phyloP scores from a whole-genome alignment of 1,139 yeast genomes.

The Kodamaea anthophila region DNA sequence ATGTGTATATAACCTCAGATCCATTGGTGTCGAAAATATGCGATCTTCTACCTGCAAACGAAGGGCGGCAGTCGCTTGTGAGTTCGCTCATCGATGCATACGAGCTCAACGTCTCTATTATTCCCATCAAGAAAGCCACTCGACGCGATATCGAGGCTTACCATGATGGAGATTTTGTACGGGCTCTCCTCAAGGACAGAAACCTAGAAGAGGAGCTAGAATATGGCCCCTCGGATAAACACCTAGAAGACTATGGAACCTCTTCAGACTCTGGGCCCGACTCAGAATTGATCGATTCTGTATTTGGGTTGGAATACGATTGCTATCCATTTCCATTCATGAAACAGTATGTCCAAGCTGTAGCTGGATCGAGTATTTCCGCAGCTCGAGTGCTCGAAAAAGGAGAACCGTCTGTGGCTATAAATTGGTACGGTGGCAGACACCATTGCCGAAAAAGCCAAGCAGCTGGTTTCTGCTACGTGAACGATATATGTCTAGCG shows the following conservation, averaged over 20 bases:
- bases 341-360: conserved; percentile 41
- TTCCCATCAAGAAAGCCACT: conserved; percentile 21
- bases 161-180: conserved; percentile 35
- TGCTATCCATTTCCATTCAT: conserved; percentile 59
- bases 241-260: neutral
- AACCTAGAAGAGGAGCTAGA: neutral
- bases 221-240: conserved; percentile 5
- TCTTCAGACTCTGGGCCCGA: no score
- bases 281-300: no score
- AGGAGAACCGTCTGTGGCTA: conserved; percentile 30
- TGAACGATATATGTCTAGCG: conserved; percentile 60
- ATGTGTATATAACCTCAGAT: conserved; percentile 19
- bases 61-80: conserved; percentile 44
- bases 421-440: conserved; percentile 79
- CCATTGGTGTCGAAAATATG: conserved; percentile 18
- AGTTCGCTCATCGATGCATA: conserved; percentile 38
- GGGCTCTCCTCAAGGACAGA: conserved; percentile 24
- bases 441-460: conserved; percentile 56
- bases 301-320: conserved; percentile 49
- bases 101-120: conserved; percentile 20
- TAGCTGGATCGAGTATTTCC: conserved; percentile 55
- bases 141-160: conserved; percentile 26
- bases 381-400: conserved; percentile 34
- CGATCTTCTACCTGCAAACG: conserved; percentile 49
- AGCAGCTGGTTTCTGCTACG: conserved; percentile 72